Evolutionary conservation across 164 flowering plant genomes (phyloP).

Genomic region (Kingdonia uniflora): DNA sequence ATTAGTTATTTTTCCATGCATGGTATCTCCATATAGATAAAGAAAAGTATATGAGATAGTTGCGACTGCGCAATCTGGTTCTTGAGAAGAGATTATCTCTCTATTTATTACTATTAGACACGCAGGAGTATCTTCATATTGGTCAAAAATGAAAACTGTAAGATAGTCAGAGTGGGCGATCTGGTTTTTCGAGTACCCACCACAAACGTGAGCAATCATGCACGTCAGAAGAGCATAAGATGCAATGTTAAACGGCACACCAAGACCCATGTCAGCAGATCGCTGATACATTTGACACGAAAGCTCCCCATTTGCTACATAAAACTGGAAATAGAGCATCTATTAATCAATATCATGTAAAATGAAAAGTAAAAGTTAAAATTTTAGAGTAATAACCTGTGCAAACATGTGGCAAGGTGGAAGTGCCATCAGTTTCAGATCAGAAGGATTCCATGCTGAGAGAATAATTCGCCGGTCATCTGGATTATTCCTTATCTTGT

Average conservation of each 20-base stretch:
- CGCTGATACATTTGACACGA: constrained; percentile 98
- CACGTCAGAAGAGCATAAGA: constrained; percentile 82
- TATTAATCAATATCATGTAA: not conserved
- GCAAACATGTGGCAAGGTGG: constrained; percentile 99
- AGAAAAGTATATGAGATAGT: too few relatives aligned
- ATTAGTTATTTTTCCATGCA: too few relatives aligned
- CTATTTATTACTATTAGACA: too few relatives aligned
- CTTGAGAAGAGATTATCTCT: too few relatives aligned
- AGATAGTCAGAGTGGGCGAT: too few relatives aligned
- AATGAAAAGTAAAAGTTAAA: not conserved
- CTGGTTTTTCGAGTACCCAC: constrained; percentile 39
- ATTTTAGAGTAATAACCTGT: constrained; percentile 31
- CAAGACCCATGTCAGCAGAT: constrained; percentile 96
- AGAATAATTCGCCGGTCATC: constrained; percentile 78
- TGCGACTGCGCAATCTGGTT: too few relatives aligned
- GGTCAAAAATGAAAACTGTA: too few relatives aligned
- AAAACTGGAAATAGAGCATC: constrained; percentile 50
- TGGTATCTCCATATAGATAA: too few relatives aligned
- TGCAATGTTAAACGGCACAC: constrained; percentile 94
- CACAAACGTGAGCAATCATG: constrained; percentile 97
- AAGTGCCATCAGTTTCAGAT: constrained; percentile 86
- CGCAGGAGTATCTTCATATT: too few relatives aligned
- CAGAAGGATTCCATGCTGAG: constrained; percentile 97
- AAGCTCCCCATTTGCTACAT: constrained; percentile 76
- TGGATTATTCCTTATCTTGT: constrained; percentile 70